Conservation (phyloP, 345 rosid genomes). For the Linum usitatissimum region DNA sequence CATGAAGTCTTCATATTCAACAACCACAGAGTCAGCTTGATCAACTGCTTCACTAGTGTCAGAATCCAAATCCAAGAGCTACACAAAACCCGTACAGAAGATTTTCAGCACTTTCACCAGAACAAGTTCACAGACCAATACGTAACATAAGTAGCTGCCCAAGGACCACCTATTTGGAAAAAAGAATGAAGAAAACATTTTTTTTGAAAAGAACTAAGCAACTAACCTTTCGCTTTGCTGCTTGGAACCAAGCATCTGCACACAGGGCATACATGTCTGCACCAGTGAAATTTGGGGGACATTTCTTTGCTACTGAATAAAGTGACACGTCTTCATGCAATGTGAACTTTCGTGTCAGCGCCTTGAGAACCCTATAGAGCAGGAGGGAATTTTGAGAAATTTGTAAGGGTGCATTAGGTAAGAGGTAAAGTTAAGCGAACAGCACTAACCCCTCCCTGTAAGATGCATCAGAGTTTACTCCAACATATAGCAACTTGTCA, state of each 20-base stretch:
- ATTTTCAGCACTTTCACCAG: constrained; percentile 4
- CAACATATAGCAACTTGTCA: constrained; percentile 87
- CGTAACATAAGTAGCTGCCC: no score
- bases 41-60: constrained; percentile 29
- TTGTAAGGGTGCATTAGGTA: neutral
- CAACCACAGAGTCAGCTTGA: constrained; percentile 52
- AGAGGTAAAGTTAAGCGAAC: constrained; percentile 4
- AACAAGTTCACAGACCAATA: neutral
- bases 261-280: constrained; percentile 98
- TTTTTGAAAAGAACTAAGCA: neutral
- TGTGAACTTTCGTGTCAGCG: constrained; percentile 90
- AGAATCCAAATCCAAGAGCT: constrained; percentile 45
- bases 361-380: constrained; percentile 65
- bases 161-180: neutral
- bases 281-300: constrained; percentile 89
- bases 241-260: constrained; percentile 99
- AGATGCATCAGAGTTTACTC: constrained; percentile 83
- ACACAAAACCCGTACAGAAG: constrained; percentile 13
- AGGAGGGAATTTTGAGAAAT: constrained; percentile 10
- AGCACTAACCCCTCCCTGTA: constrained; percentile 67
- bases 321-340: constrained; percentile 74
- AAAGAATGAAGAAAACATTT: neutral
- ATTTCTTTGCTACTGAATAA: constrained; percentile 62
- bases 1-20: constrained; percentile 57
- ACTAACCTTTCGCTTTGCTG: constrained; percentile 80